phyloP scores from a whole-genome alignment of 257 asterid species.

The Solanum clarkiae region DNA sequence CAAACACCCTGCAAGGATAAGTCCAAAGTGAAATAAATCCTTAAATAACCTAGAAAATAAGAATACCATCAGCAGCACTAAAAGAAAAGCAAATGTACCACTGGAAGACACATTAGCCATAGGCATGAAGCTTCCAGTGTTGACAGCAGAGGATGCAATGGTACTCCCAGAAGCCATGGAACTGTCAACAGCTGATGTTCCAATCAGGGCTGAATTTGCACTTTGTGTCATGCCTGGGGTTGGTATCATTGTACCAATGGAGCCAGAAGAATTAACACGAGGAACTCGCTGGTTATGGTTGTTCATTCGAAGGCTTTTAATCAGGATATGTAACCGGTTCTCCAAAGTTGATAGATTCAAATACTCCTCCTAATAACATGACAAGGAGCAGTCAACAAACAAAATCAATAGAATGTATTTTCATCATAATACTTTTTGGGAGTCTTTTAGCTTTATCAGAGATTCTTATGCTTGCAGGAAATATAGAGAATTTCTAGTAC shows the following conservation, averaged over 20 bases:
- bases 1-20: conserved; percentile 44
- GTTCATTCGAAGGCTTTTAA: conserved; percentile 32
- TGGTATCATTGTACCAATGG: conserved; percentile 90
- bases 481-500: not conserved
- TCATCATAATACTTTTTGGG: not conserved
- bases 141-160: conserved; percentile 37
- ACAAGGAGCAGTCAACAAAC: not conserved
- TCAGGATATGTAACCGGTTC: conserved; percentile 59
- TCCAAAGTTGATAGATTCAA: conserved; percentile 56
- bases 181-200: conserved; percentile 45
- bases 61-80: conserved; percentile 36
- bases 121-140: conserved; percentile 56
- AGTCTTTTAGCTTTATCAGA: not conserved
- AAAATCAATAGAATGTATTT: not conserved
- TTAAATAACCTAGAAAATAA: not conserved
- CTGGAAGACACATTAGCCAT: conserved; percentile 42
- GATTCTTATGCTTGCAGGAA: not conserved
- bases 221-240: conserved; percentile 84
- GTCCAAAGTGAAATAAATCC: conserved; percentile 4
- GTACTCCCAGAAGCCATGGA: conserved; percentile 23
- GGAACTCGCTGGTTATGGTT: conserved; percentile 60
- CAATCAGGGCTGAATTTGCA: conserved; percentile 44
- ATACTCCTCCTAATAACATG: conserved; percentile 65
- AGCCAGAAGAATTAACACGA: conserved; percentile 50
- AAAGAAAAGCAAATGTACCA: conserved; percentile 31